Conservation (phyloP, 345 rosid species). For the Gossypium ekmanianum region DNA sequence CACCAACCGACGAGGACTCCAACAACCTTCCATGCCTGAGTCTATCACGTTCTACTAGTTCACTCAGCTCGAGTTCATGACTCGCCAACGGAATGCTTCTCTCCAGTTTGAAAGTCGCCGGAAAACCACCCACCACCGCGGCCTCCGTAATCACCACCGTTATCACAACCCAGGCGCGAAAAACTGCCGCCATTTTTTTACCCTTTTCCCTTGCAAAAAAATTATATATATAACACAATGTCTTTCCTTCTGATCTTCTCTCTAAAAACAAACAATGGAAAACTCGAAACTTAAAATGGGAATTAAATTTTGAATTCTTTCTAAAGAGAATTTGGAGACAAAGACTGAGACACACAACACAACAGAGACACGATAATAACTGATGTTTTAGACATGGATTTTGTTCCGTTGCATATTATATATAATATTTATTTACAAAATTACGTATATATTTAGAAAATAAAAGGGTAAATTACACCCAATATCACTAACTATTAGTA, state of each 20-base stretch:
- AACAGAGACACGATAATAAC: not conserved
- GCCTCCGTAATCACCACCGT: slow-evolving; percentile 2
- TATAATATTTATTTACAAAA: too few species aligned
- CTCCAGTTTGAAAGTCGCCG: slow-evolving; percentile 53
- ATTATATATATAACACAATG: not conserved
- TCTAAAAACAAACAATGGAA: not conserved
- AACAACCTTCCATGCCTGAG: slow-evolving; percentile 79
- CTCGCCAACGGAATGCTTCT: slow-evolving; percentile 46
- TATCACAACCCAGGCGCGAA: slow-evolving; percentile 7
- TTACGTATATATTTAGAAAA: too few species aligned
- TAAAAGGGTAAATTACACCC: too few species aligned
- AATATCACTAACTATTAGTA: too few species aligned
- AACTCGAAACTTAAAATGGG: not conserved
- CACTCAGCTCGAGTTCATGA: slow-evolving; percentile 46
- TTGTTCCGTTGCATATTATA: slow-evolving; percentile 11
- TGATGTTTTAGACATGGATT: not conserved
- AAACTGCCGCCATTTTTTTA: slow-evolving; percentile 17
- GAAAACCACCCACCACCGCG: slow-evolving; percentile 41
- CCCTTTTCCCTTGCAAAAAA: not conserved
- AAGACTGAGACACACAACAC: not conserved
- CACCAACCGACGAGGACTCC: slow-evolving; percentile 50
- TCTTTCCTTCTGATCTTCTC: not conserved
- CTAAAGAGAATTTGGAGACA: slow-evolving; percentile 3
- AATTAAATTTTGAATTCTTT: not conserved
- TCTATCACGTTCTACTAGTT: slow-evolving; percentile 60